Evolutionary conservation across 2,329 filamentous ascomycete species (phyloP).

Genomic region (Grosmannia huntii): DNA sequence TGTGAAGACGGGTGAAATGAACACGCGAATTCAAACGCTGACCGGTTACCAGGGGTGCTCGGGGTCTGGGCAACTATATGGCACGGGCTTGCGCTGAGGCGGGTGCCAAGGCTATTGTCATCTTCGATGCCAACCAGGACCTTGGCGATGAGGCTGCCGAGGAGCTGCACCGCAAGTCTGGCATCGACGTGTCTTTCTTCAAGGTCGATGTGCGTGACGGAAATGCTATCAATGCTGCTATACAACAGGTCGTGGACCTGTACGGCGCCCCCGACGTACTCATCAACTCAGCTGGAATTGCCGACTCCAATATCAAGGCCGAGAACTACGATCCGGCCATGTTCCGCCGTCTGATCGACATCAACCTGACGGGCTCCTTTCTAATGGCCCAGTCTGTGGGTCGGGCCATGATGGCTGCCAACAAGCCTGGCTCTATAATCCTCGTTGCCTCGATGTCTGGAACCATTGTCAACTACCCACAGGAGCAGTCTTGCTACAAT

Average conservation of each 20-base stretch:
- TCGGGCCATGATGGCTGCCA: slow-evolving; percentile 58
- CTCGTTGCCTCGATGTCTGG: slow-evolving; percentile 73
- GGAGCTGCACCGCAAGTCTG: slow-evolving; percentile 59
- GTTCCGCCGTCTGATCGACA: slow-evolving; percentile 69
- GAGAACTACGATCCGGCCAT: slow-evolving; percentile 64
- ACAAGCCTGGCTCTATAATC: slow-evolving; percentile 60
- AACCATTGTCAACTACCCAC: slow-evolving; percentile 74
- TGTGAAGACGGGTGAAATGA: not conserved
- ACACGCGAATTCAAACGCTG: slow-evolving; percentile 11
- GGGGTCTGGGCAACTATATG: slow-evolving; percentile 69
- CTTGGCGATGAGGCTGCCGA: slow-evolving; percentile 57
- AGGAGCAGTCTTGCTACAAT: slow-evolving; percentile 75
- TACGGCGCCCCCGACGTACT: slow-evolving; percentile 61
- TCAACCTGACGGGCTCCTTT: slow-evolving; percentile 72
- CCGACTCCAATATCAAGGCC: slow-evolving; percentile 73
- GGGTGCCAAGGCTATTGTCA: slow-evolving; percentile 58
- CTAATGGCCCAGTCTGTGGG: slow-evolving; percentile 62
- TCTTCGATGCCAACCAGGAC: slow-evolving; percentile 67
- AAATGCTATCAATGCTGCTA: slow-evolving; percentile 54
- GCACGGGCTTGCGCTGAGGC: slow-evolving; percentile 65
- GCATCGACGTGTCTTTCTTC: slow-evolving; percentile 62
- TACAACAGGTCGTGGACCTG: slow-evolving; percentile 50
- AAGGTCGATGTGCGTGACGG: slow-evolving; percentile 67
- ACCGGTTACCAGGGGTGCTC: slow-evolving; percentile 45
- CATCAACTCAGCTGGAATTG: slow-evolving; percentile 71